Percentiles rank a stretch among this genome's conserved stretches.
Evolutionary conservation across 23 red algal species (phyloP).

Genomic region (Gracilaria domingensis): DNA sequence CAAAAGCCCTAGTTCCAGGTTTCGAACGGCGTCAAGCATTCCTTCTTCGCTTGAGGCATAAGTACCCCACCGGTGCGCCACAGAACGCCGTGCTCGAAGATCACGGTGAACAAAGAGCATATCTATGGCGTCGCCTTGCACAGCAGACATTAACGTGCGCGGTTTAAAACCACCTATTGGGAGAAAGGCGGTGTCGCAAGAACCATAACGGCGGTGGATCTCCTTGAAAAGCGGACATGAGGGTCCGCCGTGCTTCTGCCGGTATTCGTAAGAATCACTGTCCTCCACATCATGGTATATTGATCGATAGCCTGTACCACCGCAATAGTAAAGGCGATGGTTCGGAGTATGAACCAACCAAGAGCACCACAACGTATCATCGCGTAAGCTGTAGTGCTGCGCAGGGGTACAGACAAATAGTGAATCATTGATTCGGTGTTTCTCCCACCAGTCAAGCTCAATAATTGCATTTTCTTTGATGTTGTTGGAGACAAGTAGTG

Average conservation of each 20-base stretch:
- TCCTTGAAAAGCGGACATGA: slow-evolving; percentile 65
- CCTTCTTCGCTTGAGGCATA: slow-evolving; percentile 64
- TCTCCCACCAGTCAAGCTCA: slow-evolving; percentile 77
- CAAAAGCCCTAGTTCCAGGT: slow-evolving; percentile 32
- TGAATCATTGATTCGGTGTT: slow-evolving; percentile 21
- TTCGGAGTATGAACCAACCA: slow-evolving; percentile 40
- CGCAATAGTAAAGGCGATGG: slow-evolving; percentile 69
- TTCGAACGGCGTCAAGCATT: slow-evolving; percentile 60
- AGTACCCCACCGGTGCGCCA: slow-evolving; percentile 72
- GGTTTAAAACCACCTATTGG: slow-evolving; percentile 69
- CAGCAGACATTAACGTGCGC: slow-evolving; percentile 41
- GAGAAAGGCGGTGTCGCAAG: slow-evolving; percentile 61
- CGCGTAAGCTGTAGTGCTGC: slow-evolving; percentile 51
- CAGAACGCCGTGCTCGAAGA: slow-evolving; percentile 15
- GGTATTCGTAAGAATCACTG: slow-evolving; percentile 22
- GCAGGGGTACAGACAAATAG: slow-evolving; percentile 61
- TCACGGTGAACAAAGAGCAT: slow-evolving; percentile 64
- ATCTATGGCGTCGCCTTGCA: slow-evolving; percentile 61
- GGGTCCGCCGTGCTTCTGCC: slow-evolving; percentile 15
- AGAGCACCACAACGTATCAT: slow-evolving; percentile 68
- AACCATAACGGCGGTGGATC: slow-evolving; percentile 40
- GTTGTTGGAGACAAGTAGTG: slow-evolving; percentile 32
- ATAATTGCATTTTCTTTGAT: slow-evolving; percentile 53
- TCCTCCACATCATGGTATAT: slow-evolving; percentile 44
- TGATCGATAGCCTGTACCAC: slow-evolving; percentile 63